Evolutionary conservation across 1,284 basidiomycete species (phyloP).

Genomic region (Lignosus rhinocerotis): DNA sequence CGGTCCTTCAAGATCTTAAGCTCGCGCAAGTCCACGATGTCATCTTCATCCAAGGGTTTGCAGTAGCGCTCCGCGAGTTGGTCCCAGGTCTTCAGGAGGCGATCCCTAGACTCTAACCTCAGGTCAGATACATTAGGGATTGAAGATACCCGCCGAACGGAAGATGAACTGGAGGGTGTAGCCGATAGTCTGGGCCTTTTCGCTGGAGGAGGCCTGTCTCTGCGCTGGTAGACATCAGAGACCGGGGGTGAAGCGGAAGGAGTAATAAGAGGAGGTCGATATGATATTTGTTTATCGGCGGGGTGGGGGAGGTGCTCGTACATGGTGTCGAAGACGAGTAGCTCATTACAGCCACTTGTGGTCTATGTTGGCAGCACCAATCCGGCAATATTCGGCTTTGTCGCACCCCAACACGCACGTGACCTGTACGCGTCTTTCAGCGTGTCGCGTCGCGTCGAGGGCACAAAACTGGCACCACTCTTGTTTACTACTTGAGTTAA

Average conservation of each 20-base stretch:
- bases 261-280: constrained; percentile 29
- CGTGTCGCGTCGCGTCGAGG: constrained; percentile 11
- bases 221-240: constrained; percentile 21
- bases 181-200: constrained; percentile 41
- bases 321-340: constrained; percentile 19
- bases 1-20: constrained; percentile 63
- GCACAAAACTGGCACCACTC: not conserved
- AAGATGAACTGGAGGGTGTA: constrained; percentile 30
- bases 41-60: constrained; percentile 69
- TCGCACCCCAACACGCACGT: constrained; percentile 17
- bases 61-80: constrained; percentile 66
- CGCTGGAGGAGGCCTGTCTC: constrained; percentile 35
- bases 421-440: constrained; percentile 4
- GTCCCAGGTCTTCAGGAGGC: constrained; percentile 63
- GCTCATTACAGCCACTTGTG: constrained; percentile 2
- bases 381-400: constrained; percentile 7
- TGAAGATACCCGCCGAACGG: constrained; percentile 27
- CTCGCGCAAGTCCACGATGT: constrained; percentile 67
- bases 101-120: constrained; percentile 30
- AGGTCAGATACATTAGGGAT: constrained; percentile 3
- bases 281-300: constrained; percentile 6
- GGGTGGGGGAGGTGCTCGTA: constrained; percentile 6
- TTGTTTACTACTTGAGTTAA: not conserved
- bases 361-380: constrained; percentile 8
- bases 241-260: constrained; percentile 38